These are phyloP conservation scores for Aureobasidium sp. DNA, from an alignment of 2,329 filamentous ascomycete genomes.

Conservation along the genomic window DNA sequence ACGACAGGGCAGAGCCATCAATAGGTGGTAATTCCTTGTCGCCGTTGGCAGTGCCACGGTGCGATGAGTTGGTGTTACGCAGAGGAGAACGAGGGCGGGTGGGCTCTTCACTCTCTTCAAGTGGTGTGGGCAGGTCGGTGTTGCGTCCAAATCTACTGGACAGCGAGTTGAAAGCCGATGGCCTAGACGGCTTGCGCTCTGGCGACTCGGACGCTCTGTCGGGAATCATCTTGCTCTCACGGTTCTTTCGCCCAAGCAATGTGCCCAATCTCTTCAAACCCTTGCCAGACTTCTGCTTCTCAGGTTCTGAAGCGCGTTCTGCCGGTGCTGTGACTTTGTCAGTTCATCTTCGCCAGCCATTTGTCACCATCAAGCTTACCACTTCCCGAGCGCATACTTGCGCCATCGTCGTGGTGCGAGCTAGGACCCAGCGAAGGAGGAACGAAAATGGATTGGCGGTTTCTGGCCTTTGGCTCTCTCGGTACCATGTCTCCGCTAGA, in stretches of 20 bases:
- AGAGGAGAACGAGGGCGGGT: constrained; percentile 24
- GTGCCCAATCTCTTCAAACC: constrained; percentile 52
- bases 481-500: constrained; percentile 17
- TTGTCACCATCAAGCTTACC: constrained; percentile 26
- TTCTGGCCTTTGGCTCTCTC: background rate
- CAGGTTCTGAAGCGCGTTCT: constrained; percentile 21
- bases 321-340: constrained; percentile 20
- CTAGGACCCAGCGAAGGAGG: constrained; percentile 20
- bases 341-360: constrained; percentile 34
- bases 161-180: constrained; percentile 50
- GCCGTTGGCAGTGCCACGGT: constrained; percentile 1
- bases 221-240: constrained; percentile 49
- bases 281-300: constrained; percentile 34
- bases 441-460: constrained; percentile 6
- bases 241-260: constrained; percentile 49
- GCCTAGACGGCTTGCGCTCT: constrained; percentile 45
- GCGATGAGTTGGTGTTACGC: constrained; percentile 11
- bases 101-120: constrained; percentile 24
- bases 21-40: background rate
- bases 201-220: constrained; percentile 32
- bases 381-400: constrained; percentile 46
- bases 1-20: constrained; percentile 7
- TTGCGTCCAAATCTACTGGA: constrained; percentile 50
- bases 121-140: constrained; percentile 49
- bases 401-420: constrained; percentile 42